These are phyloP conservation scores for Amylocystis lapponica DNA, from an alignment of 768 basidiomycete genomes.

Conservation along the genomic window DNA sequence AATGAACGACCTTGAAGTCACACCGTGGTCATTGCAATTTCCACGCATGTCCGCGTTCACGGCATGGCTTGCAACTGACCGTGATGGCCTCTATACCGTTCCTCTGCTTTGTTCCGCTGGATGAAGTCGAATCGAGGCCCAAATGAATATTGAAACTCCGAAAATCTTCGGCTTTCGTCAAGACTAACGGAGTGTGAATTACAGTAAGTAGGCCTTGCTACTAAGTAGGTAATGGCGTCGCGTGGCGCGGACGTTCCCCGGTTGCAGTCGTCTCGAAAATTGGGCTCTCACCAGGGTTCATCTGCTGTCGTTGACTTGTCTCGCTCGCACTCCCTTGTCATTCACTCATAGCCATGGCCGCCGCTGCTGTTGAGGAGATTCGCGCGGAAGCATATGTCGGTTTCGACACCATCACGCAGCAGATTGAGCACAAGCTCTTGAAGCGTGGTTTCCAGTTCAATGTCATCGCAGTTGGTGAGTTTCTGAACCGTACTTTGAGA, in stretches of 20 bases:
- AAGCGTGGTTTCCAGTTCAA: conserved; percentile 99
- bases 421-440: conserved; percentile 98
- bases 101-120: no score
- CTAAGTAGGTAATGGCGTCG: neutral
- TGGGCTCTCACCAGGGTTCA: conserved; percentile 1
- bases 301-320: conserved; percentile 2
- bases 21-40: no score
- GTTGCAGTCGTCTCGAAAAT: conserved; percentile 1
- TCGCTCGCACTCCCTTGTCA: neutral
- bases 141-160: no score
- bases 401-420: conserved; percentile 95
- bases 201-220: neutral
- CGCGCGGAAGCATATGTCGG: conserved; percentile 92
- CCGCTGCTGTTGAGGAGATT: conserved; percentile 66
- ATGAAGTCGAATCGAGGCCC: no score
- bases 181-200: neutral
- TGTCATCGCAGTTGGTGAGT: conserved; percentile 91
- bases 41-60: no score
- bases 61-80: no score
- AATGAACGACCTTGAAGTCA: no score
- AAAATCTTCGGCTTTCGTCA: no score
- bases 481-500: neutral
- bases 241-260: neutral
- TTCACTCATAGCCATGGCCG: conserved; percentile 13
- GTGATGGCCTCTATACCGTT: no score